phyloP scores from a whole-genome alignment of 345 rosid species.

The Citrus reticulata region DNA sequence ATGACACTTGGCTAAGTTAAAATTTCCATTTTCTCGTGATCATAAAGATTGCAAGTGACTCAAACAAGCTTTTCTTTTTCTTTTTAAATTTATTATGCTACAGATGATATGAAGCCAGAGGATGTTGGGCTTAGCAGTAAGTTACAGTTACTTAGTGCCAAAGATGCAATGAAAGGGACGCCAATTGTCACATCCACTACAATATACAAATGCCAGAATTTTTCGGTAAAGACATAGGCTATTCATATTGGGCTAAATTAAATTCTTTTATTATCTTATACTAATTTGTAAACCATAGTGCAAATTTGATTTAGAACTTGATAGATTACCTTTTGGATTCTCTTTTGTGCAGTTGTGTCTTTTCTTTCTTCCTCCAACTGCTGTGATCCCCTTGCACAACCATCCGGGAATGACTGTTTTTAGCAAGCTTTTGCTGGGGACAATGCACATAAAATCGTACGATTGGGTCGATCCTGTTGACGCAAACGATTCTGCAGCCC shows the following conservation, averaged over 20 bases:
- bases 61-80: background rate
- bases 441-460: slow-evolving; percentile 68
- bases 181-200: slow-evolving; percentile 51
- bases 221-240: slow-evolving; percentile 37
- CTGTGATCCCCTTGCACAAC: slow-evolving; percentile 70
- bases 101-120: slow-evolving; percentile 64
- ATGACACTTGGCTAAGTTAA: background rate
- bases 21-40: background rate
- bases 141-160: slow-evolving; percentile 38
- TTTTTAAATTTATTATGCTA: background rate
- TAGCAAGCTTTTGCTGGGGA: slow-evolving; percentile 57
- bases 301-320: too few species aligned
- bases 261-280: too few species aligned
- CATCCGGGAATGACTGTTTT: slow-evolving; percentile 83
- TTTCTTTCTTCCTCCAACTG: slow-evolving; percentile 62
- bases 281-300: too few species aligned
- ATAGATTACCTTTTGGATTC: too few species aligned
- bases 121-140: slow-evolving; percentile 53
- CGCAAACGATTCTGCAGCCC: slow-evolving; percentile 4
- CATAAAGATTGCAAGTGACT: background rate
- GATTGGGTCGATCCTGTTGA: slow-evolving; percentile 45
- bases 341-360: slow-evolving; percentile 45
- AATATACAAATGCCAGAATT: slow-evolving; percentile 45
- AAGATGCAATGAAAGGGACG: slow-evolving; percentile 18
- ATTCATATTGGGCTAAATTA: background rate